Evolutionary conservation across 176 grass and related monocot species (phyloP).

Genomic region (Echinochloa phyllopogon): DNA sequence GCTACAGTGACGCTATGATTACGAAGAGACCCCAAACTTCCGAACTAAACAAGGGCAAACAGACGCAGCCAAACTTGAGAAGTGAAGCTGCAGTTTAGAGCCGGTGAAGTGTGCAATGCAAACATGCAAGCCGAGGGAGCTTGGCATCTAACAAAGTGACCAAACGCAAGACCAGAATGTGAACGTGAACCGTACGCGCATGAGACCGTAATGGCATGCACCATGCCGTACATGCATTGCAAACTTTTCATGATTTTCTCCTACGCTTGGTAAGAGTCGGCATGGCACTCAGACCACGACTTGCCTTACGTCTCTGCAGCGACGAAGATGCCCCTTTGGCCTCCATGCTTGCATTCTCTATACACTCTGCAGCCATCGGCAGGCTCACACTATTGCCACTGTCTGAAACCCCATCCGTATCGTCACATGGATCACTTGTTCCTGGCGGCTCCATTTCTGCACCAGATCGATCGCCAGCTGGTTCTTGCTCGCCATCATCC

Average conservation of each 20-base stretch:
- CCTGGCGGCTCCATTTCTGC: slow-evolving; percentile 20
- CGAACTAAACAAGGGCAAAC: no score
- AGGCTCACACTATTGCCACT: slow-evolving; percentile 5
- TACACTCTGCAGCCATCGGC: background rate
- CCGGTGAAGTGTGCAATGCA: no score
- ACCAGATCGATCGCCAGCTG: slow-evolving; percentile 4
- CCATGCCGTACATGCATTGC: background rate
- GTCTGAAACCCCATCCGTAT: slow-evolving; percentile 13
- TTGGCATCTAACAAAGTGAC: background rate
- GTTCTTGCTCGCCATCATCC: slow-evolving; percentile 50
- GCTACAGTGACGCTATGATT: no score
- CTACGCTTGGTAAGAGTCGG: slow-evolving; percentile 55
- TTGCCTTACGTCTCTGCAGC: background rate
- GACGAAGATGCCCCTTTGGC: slow-evolving; percentile 15
- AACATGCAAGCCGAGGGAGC: no score
- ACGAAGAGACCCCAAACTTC: no score
- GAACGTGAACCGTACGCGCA: background rate
- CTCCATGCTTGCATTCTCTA: slow-evolving; percentile 35
- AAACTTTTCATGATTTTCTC: slow-evolving; percentile 33
- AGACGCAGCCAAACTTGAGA: no score
- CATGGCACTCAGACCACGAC: slow-evolving; percentile 55
- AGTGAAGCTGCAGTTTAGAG: no score
- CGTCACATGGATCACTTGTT: slow-evolving; percentile 26
- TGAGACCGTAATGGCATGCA: background rate
- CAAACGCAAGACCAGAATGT: background rate